Conservation (phyloP, 495 filamentous ascomycete genomes). For the Acidomyces sp. region DNA sequence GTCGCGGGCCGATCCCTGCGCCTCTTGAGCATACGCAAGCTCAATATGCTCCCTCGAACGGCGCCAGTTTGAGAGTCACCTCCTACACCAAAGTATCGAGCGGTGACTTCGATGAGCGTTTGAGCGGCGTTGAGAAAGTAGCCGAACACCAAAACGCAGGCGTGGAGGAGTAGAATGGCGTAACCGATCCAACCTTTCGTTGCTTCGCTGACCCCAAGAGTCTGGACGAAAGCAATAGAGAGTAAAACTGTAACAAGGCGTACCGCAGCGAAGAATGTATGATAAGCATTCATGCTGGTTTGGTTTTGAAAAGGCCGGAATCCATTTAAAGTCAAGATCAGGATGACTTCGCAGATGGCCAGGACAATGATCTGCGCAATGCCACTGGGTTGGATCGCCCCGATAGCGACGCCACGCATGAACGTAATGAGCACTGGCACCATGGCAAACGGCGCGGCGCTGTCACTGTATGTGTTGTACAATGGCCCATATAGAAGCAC, state of each 20-base stretch:
- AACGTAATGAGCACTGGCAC: constrained; percentile 74
- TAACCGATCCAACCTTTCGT: constrained; percentile 93
- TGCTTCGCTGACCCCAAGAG: constrained; percentile 59
- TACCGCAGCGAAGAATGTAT: constrained; percentile 67
- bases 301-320: constrained; percentile 81
- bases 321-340: constrained; percentile 73
- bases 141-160: constrained; percentile 73
- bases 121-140: constrained; percentile 89
- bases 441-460: constrained; percentile 75
- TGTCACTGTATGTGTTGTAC: constrained; percentile 94
- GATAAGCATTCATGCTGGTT: constrained; percentile 97
- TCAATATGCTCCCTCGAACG: constrained; percentile 16
- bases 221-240: constrained; percentile 76
- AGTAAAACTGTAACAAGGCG: constrained; percentile 69
- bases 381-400: constrained; percentile 82
- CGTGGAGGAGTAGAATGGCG: constrained; percentile 76
- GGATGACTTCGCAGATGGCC: constrained; percentile 85
- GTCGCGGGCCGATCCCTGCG: neutral
- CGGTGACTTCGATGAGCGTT: constrained; percentile 74
- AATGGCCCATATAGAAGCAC: constrained; percentile 83
- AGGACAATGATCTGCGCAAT: constrained; percentile 84
- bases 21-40: constrained; percentile 18
- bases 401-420: constrained; percentile 77
- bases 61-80: constrained; percentile 16
- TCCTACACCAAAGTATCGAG: constrained; percentile 26